Percentiles rank a stretch among this genome's conserved stretches.
Conservation (phyloP, 164 flowering plant genomes). For the Cinnamomum chago region DNA sequence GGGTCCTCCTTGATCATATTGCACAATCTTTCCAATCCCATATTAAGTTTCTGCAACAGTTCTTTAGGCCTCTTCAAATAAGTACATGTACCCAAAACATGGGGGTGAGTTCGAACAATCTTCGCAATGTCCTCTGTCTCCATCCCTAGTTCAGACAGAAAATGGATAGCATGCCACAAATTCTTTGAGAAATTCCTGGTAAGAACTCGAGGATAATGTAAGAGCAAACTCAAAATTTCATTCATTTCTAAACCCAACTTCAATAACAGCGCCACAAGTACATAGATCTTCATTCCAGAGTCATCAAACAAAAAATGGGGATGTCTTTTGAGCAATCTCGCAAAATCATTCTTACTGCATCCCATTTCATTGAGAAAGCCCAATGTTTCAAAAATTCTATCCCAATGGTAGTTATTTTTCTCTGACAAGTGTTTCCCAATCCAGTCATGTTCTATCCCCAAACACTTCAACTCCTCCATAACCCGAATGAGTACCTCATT, state of each 20-base stretch:
- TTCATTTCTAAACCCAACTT: constrained; percentile 41
- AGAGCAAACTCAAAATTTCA: constrained; percentile 33
- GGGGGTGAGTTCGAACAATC: constrained; percentile 32
- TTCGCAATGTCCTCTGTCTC: constrained; percentile 34
- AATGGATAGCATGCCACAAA: constrained; percentile 33
- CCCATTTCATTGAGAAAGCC: constrained; percentile 32
- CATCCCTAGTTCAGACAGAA: constrained; percentile 53
- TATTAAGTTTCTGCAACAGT: constrained; percentile 32
- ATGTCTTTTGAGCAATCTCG: constrained; percentile 27
- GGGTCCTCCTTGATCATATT: constrained; percentile 52
- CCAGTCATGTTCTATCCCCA: constrained; percentile 41
- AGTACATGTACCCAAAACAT: constrained; percentile 41
- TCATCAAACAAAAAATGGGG: constrained; percentile 46
- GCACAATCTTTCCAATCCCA: constrained; percentile 40
- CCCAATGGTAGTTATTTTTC: constrained; percentile 44
- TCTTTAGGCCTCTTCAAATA: constrained; percentile 35
- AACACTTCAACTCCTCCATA: constrained; percentile 32
- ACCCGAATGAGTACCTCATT: constrained; percentile 32
- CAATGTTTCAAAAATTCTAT: constrained; percentile 32
- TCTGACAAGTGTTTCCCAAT: constrained; percentile 32
- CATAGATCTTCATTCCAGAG: constrained; percentile 37
- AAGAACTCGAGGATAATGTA: constrained; percentile 37
- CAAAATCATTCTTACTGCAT: constrained; percentile 37
- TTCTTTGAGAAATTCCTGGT: constrained; percentile 37
- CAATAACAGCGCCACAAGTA: constrained; percentile 35